These are phyloP conservation scores for Solanum appendiculatum DNA, from an alignment of 257 asterid genomes.

Conservation along the genomic window DNA sequence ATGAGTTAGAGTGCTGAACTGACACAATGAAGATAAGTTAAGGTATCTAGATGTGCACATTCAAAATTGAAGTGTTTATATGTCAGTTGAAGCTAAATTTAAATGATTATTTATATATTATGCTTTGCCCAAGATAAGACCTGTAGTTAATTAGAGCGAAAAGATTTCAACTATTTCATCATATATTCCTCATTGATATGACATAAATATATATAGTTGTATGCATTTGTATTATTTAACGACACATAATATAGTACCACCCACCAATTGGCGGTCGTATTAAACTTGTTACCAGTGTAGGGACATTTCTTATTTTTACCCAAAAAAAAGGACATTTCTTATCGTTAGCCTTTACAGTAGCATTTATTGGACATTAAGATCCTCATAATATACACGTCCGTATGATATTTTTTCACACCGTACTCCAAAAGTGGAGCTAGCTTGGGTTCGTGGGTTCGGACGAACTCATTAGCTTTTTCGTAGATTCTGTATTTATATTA, in stretches of 20 bases:
- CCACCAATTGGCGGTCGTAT: background rate
- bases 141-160: background rate
- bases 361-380: background rate
- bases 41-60: background rate
- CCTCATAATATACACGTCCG: background rate
- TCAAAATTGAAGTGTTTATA: background rate
- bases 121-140: background rate
- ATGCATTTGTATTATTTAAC: background rate
- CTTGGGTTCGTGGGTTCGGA: too few relatives aligned
- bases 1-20: background rate
- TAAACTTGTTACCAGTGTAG: background rate
- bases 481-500: too few relatives aligned
- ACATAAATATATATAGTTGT: background rate
- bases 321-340: background rate
- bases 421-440: too few relatives aligned
- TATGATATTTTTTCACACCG: background rate
- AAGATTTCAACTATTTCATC: background rate
- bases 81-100: accelerated
- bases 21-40: background rate
- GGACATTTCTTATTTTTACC: background rate
- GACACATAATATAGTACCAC: background rate
- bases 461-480: too few relatives aligned
- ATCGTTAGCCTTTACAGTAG: background rate
- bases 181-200: background rate
- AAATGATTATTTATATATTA: too few relatives aligned